These are phyloP conservation scores for Eruca vesicaria DNA, from an alignment of 441 rosid genomes.

Conservation along the genomic window DNA sequence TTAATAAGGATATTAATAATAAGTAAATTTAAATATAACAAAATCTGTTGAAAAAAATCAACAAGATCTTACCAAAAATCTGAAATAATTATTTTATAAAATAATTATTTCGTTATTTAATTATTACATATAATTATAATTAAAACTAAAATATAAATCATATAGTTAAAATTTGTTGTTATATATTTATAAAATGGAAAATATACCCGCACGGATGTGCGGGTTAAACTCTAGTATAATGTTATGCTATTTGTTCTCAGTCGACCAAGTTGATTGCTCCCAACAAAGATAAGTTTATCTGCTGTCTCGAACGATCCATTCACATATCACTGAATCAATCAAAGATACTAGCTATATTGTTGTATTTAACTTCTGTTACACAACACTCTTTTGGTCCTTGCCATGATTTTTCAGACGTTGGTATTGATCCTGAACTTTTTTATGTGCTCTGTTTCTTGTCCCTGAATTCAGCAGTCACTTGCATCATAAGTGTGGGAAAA, in stretches of 20 bases:
- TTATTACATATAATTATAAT: too few relatives aligned
- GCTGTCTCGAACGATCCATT: neutral
- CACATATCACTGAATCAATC: neutral
- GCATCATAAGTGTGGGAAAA: neutral
- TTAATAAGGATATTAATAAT: too few relatives aligned
- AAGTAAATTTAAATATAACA: too few relatives aligned
- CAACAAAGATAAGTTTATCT: neutral
- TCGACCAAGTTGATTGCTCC: neutral
- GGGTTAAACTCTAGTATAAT: too few relatives aligned
- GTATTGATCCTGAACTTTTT: neutral
- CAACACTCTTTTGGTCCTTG: neutral
- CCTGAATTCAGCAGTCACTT: neutral
- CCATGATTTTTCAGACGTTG: neutral
- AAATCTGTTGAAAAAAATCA: too few relatives aligned
- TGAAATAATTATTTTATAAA: too few relatives aligned
- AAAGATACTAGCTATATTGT: neutral
- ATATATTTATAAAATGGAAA: too few relatives aligned
- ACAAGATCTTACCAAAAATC: too few relatives aligned
- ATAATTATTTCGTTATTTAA: too few relatives aligned
- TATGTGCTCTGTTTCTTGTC: neutral
- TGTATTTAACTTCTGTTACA: neutral
- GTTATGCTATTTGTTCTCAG: neutral
- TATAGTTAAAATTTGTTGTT: too few relatives aligned
- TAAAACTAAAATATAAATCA: too few relatives aligned
- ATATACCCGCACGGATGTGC: too few relatives aligned